phyloP scores from a whole-genome alignment of 805 yeast species.

The Metschnikowia proteae region DNA sequence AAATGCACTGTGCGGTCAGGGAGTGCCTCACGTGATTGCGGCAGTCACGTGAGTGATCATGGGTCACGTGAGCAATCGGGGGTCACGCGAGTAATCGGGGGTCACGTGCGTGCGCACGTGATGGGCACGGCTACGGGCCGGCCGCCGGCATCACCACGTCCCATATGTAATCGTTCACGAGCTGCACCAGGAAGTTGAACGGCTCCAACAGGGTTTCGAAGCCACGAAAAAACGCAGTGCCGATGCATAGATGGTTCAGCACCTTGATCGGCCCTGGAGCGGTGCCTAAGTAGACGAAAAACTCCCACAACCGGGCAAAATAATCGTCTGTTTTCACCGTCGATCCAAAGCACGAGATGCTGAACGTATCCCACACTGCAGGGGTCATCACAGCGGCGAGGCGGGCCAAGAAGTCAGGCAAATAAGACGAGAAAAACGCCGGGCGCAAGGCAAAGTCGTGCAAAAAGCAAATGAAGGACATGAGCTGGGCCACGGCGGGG shows the following conservation, averaged over 20 bases:
- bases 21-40: background rate
- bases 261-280: constrained; percentile 8
- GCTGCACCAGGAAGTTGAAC: constrained; percentile 8
- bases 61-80: background rate
- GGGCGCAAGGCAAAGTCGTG: constrained; percentile 11
- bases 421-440: constrained; percentile 3
- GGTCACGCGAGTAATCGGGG: too few species aligned
- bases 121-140: background rate
- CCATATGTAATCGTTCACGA: constrained; percentile 12
- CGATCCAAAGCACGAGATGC: constrained; percentile 13
- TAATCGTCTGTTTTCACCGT: constrained; percentile 7
- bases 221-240: constrained; percentile 13
- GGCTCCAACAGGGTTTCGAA: constrained; percentile 11
- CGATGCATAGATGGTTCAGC: constrained; percentile 7
- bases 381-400: constrained; percentile 8
- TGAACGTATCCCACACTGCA: constrained; percentile 8
- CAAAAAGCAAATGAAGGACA: constrained; percentile 9
- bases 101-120: background rate
- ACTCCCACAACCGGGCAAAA: constrained; percentile 14
- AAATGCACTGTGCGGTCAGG: background rate
- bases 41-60: background rate
- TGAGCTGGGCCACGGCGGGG: constrained; percentile 8
- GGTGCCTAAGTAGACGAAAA: constrained; percentile 8
- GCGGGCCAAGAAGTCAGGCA: constrained; percentile 9
- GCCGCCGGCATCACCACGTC: constrained; percentile 11